Base-by-base conservation (phyloP, 495 filamentous ascomycete species). In the Penicillium malachiteum region DNA sequence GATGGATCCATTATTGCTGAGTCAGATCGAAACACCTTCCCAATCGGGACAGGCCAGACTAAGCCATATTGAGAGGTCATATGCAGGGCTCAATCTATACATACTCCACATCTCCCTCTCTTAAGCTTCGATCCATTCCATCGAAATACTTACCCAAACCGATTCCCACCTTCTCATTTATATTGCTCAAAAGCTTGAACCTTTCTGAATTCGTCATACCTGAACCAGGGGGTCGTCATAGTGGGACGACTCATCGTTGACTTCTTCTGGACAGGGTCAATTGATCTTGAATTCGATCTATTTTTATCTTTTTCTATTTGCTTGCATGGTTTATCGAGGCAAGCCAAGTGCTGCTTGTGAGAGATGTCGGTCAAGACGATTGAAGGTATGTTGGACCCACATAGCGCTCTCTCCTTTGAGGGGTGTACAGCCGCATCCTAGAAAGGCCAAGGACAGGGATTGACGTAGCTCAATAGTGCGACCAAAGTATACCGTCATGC, bases 281-380 rank as follows among this genome's bases (percentile, higher is more conserved):
- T 44, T 21, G 12, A 26, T 4, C 21, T n/a, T 26, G 4, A 26
- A 26, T 26, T 26, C 21, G 4, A 26, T 26, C 21, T 37, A 37
- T 37, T 37, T 37, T 13, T 13, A 13, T 37, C 34, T 5, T 13
- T 13, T 37, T 37, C 34, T 13, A 46, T n/a, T 12, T 32, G 43
- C 14, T 26, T 21, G 7, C 10, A 67, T 67, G 64, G 60, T 64
- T 10, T 63, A 66, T 54, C 56, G 64, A 35, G 60, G 64, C 6
- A 63, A 62, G 34, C 64, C 62, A 47, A 62, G 56, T 17, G 17
- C 39, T 34, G 60, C 60, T 14, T 66, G 64, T 34, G 51, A 56
- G 10, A 53, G 54, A 11, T 67, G 64, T 48, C 58, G 64, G 16
- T 33, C 51, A 46, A 55, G 63, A 52, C 57, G 67, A 10, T 54